Base-by-base conservation (phyloP, 306 rosid genomes). In the Acacia melanoxylon region DNA sequence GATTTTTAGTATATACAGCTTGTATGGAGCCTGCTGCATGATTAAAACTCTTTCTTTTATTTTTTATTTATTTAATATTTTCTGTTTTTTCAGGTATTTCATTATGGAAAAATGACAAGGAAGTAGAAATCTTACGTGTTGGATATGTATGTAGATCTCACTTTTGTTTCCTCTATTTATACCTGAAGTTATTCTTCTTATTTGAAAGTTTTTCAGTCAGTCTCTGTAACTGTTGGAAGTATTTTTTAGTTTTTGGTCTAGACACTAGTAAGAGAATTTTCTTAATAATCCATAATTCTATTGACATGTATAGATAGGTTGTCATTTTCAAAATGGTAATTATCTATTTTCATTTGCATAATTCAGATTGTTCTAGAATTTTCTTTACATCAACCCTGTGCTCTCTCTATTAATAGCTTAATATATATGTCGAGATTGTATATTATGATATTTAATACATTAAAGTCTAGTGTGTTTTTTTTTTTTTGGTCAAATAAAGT, bases 31-130 rank as follows among this genome's bases (percentile, higher is more conserved):
- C 61, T 59, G 3, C 46, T 65, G 13, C 10, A 1, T 79, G 19
- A 22, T 85, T 61, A 51, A 17, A 70, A 51, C 45, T 54, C 29
- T 40, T 77, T 62, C n/a, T 42, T 29, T 20, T 16, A 72, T 5
- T 71, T 82, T 45, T 25, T 29, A n/a, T 65, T 19, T 63, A 31
- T 77, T 71, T 54, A 41, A n/a, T 80, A 69, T 62, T 25, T 78
- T 78, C 4, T 78, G 58, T 75, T 69, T 88, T 90, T 90, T 73
- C 90, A 94, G 97, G 95, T 74, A 74, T 88, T 87, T 85, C 92
- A 22, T 48, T 78, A 40, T 94, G 94, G 98, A 81, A 78, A 44
- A 91, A 92, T 59, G 97, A 94, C 85, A 87, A 89, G 77, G 97
- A 94, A 46, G 94, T 94, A 65, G 87, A 89, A 85, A 72, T 81